These are phyloP conservation scores for Echites panduratus DNA, from an alignment of 257 asterid genomes.

Conservation along the genomic window DNA sequence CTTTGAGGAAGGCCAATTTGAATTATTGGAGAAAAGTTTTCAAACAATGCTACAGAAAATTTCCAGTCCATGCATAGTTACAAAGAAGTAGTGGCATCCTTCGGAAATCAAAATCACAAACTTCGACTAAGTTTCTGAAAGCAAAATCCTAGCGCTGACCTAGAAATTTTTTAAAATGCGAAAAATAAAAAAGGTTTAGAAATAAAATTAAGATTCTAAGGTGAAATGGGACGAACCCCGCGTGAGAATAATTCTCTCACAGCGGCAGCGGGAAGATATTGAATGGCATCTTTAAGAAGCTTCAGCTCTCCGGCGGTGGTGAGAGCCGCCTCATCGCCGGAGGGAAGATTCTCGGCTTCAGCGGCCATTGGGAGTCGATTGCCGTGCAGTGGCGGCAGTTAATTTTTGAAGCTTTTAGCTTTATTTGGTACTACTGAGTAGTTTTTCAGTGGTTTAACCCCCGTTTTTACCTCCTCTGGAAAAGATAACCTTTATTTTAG, in stretches of 20 bases:
- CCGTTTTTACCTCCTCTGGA: too few relatives aligned
- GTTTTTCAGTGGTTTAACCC: too few relatives aligned
- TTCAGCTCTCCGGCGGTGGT: conserved; percentile 27
- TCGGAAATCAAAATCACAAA: neutral
- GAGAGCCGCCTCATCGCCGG: conserved; percentile 20
- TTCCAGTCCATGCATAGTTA: neutral
- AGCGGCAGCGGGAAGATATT: conserved; percentile 44
- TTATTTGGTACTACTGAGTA: too few relatives aligned
- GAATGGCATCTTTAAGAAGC: conserved; percentile 36
- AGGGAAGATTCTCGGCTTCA: conserved; percentile 23
- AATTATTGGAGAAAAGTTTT: neutral
- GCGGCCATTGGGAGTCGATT: conserved; percentile 29
- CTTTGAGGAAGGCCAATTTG: neutral
- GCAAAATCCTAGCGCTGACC: neutral
- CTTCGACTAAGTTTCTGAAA: neutral
- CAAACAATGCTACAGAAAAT: neutral
- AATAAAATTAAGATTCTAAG: neutral
- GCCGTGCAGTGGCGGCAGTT: conserved; percentile 16
- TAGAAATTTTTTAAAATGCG: neutral
- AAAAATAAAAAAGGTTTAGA: conserved; percentile 3
- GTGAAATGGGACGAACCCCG: conserved; percentile 38
- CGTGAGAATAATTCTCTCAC: conserved; percentile 55
- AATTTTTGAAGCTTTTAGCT: neutral
- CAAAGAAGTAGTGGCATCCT: neutral
- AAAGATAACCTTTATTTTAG: too few relatives aligned